Evolutionary conservation across 805 yeast genomes (phyloP).

Genomic region (Ogataea ramenticola): DNA sequence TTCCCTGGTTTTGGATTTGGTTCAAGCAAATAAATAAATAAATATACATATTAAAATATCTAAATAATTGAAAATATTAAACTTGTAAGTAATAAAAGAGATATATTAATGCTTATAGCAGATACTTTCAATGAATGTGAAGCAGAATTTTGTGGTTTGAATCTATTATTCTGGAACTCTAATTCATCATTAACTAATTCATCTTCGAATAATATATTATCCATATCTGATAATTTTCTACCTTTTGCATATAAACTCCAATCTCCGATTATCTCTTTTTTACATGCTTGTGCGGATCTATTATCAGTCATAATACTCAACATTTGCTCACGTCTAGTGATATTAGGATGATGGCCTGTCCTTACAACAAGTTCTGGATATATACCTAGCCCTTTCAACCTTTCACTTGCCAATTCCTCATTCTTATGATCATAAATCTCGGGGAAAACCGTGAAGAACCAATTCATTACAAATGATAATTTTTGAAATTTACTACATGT

Average conservation of each 20-base stretch:
- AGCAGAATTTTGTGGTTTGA: background rate
- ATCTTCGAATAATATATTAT: constrained; percentile 5
- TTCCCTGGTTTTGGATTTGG: constrained; percentile 87
- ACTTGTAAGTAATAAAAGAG: constrained; percentile 6
- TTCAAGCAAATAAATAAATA: constrained; percentile 33
- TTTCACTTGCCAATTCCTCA: constrained; percentile 3
- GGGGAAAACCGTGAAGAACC: constrained; percentile 22
- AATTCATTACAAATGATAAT: constrained; percentile 33
- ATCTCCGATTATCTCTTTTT: constrained; percentile 17
- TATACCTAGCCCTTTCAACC: background rate
- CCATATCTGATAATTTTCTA: constrained; percentile 5
- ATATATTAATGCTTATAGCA: too few relatives aligned
- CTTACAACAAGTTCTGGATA: background rate
- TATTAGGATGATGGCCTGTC: too few relatives aligned
- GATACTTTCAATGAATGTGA: too few relatives aligned
- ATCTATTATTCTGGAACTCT: background rate
- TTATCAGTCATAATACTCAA: too few relatives aligned
- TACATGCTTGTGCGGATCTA: constrained; percentile 7
- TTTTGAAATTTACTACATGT: constrained; percentile 31
- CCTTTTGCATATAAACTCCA: constrained; percentile 18
- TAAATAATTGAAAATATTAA: background rate
- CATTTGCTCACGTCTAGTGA: too few relatives aligned
- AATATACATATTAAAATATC: too few relatives aligned
- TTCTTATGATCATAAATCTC: constrained; percentile 7
- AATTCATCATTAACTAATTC: constrained; percentile 11